Conservation (phyloP, 306 rosid species). For the Dalbergia cultrata region DNA sequence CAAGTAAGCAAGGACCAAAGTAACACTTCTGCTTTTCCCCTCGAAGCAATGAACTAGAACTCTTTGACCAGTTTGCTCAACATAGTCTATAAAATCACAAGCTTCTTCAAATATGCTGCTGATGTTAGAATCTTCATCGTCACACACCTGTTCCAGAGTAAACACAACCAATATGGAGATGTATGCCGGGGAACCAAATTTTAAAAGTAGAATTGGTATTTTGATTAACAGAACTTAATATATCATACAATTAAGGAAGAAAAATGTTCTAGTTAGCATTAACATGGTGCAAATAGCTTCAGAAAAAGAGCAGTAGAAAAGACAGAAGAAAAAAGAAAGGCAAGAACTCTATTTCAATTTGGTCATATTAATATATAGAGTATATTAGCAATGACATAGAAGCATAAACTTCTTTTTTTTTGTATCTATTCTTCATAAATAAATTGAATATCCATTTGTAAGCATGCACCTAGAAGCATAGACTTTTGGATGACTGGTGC, state of each 20-base stretch:
- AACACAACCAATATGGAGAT: constrained; percentile 28
- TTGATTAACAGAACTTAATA: neutral
- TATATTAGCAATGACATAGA: too few species aligned
- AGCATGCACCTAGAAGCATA: constrained; percentile 14
- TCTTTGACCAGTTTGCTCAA: constrained; percentile 74
- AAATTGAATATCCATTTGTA: neutral
- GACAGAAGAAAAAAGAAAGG: neutral
- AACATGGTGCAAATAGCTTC: constrained; percentile 5
- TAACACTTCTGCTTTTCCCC: constrained; percentile 95
- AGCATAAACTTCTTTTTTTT: neutral
- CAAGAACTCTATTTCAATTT: constrained; percentile 9
- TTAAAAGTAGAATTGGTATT: neutral
- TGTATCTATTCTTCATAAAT: neutral
- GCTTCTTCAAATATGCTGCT: constrained; percentile 86
- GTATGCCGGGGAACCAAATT: neutral
- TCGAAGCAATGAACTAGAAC: constrained; percentile 95
- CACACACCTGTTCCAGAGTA: constrained; percentile 66
- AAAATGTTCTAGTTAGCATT: neutral
- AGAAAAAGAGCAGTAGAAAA: constrained; percentile 4
- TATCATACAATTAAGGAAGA: constrained; percentile 13
- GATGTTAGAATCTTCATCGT: constrained; percentile 74
- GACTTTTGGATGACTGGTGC: neutral
- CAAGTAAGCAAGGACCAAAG: constrained; percentile 85
- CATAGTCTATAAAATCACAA: constrained; percentile 71
- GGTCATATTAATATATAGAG: neutral